Evolutionary conservation across 306 rosid genomes (phyloP), one percentile per base, ranked within the genome.

Genomic region (Ochetophila trinervis): DNA sequence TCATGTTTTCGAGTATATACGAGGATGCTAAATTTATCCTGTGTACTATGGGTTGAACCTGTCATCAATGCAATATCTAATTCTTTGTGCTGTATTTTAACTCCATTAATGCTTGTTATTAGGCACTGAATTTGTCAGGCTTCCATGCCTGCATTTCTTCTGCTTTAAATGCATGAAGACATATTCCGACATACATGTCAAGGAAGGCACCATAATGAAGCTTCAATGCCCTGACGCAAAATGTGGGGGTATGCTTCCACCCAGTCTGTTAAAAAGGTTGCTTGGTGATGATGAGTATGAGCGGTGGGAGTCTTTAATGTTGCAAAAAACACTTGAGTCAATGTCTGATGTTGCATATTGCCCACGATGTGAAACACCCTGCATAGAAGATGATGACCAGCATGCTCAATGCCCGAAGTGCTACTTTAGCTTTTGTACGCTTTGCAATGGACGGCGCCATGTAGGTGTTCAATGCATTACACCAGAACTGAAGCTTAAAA

Each of bases 361-460:
- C 83, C 91, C 98, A 32, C 83, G 96, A 69, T 92, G 96, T 75
- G 87, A 89, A 82, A 87, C 87, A 57, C 96, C 96, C 52, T 82
- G 96, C 80, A 78, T 92, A 71, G 91, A 82, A 83, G 96, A 92
- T 50, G 93, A 84, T 65, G 88, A 84, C 54, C 85, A 92, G 22
- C 87, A 92, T 71, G 98, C 96, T 64, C 98, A 85, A 60, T 92
- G 98, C 72, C 68, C 90, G 24, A 67, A 79, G 72, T 89, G 96
- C 64, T 89, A 73, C 80, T 92, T 83, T 70, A 89, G 92, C 82
- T 92, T 89, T 82, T 89, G 98, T 67, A 82, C 98, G 53, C 84
- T 89, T 59, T 92, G 98, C 63, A 62, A 73, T 74, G 96, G 89
- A 67, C 87, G 90, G 4, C 95, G 96, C 60, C 98, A 92, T 73